Percentiles rank a stretch among this genome's conserved stretches.
phyloP scores from a whole-genome alignment of 106 monocot genomes.

The Vanilla planifolia region DNA sequence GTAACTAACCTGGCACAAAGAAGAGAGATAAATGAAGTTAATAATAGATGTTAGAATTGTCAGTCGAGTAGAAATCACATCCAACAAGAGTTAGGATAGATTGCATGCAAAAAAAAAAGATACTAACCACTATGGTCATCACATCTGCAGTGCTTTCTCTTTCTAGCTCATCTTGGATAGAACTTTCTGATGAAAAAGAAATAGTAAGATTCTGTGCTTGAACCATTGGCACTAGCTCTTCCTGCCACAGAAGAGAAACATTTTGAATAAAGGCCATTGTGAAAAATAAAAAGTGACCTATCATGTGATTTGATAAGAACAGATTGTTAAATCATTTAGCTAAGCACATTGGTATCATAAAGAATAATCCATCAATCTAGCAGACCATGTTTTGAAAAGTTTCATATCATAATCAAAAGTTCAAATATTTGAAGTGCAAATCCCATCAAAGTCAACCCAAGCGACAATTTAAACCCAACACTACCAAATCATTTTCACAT shows the following conservation, averaged over 20 bases:
- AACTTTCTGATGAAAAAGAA: constrained; percentile 94
- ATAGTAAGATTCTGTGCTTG: constrained; percentile 61
- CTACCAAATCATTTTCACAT: no score
- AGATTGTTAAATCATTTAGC: no score
- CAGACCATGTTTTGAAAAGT: neutral
- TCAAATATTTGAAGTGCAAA: no score
- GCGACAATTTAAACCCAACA: no score
- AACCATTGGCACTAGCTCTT: constrained; percentile 79
- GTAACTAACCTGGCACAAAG: constrained; percentile 79
- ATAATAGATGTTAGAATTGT: neutral
- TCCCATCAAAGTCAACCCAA: no score
- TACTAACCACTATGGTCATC: constrained; percentile 67
- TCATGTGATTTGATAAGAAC: no score
- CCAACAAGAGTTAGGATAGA: neutral
- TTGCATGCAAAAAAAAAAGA: neutral
- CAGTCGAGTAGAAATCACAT: neutral
- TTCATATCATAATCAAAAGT: no score
- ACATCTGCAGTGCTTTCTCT: constrained; percentile 95
- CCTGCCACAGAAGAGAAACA: constrained; percentile 36
- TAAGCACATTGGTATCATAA: no score
- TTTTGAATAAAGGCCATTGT: neutral
- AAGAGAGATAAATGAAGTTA: constrained; percentile 7
- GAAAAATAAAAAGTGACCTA: no score
- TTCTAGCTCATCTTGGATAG: constrained; percentile 90
- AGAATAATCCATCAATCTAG: no score